Conservation (phyloP, 352 stramenopile species). For the Phytopythium sindhum region DNA sequence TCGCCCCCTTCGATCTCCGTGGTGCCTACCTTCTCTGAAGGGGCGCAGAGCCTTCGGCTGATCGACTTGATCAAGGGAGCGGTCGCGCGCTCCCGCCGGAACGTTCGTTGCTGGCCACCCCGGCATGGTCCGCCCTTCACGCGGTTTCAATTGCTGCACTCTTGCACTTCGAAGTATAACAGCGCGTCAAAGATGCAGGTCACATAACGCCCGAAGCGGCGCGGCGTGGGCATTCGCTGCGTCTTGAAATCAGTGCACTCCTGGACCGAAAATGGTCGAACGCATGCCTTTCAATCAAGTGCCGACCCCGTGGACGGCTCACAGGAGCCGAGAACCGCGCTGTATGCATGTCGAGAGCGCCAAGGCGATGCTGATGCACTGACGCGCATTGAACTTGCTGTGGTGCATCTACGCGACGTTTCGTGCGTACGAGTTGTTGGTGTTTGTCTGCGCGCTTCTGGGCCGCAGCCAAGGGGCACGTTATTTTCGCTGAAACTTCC, state of each 20-base stretch:
- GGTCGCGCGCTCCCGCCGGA: neutral
- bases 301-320: neutral
- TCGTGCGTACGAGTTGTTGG: neutral
- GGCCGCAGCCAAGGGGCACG: neutral
- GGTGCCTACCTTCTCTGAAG: neutral
- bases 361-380: neutral
- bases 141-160: constrained; percentile 3
- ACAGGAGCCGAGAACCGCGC: neutral
- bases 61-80: neutral
- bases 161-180: neutral
- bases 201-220: neutral
- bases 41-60: neutral
- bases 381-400: constrained; percentile 4
- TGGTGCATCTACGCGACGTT: neutral
- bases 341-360: neutral
- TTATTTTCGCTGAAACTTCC: neutral
- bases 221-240: neutral
- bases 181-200: no score
- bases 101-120: constrained; percentile 6
- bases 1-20: no score
- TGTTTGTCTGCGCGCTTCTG: neutral
- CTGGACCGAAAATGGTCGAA: neutral
- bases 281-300: constrained; percentile 2
- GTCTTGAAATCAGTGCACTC: neutral
- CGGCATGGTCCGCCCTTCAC: neutral